Base-by-base conservation (phyloP, 2,329 filamentous ascomycete species). In the Albifimbria verrucaria region DNA sequence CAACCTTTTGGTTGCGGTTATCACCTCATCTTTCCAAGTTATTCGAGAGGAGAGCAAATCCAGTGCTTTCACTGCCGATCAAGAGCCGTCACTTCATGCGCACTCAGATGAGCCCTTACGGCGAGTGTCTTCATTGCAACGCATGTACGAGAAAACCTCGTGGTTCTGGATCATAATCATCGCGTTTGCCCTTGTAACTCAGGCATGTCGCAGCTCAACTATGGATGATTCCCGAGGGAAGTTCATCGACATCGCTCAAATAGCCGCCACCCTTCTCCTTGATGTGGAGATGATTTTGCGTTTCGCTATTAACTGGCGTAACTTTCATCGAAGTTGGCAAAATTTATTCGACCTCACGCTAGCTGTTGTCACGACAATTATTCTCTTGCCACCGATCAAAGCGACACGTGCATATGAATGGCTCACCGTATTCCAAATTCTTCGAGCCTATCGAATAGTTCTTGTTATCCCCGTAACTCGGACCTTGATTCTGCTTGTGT, bases 21-120 rank as follows among this genome's bases (percentile, higher is more conserved):
- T 99, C 67, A 99, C 94, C 0, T 96, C 94, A 5, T 97, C 93
- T 1, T 99, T 99, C 65, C 94, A 99, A 68, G 90, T 99, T 59
- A 99, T 99, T 62, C 85, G 94, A 58, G 95, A 99, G 74, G 94
- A 99, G 68, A 96, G 91, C 72, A 92, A 89, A 70, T 86, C 88
- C 26, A 97, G 92, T 73, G 94, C 95, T 3, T 99, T 99, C 69
- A 92, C 92, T 4, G 85, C 85, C 12, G 83, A 91, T 53, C 81
- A 90, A 39, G 81, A 81, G 56, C 71, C 69, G 4, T 61, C 71
- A 2, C 53, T 69, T 15, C 65, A 68, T 49, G 62, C 61, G 26
- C 65, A 55, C 54, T 67, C 61, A 63, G 79, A 75, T 54, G 76
- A 68, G 62, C 71, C 57, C 15, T 52, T 62, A 48, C 64, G 57